Base-by-base conservation (phyloP, 768 basidiomycete species). In the Tylopilus intermedius region DNA sequence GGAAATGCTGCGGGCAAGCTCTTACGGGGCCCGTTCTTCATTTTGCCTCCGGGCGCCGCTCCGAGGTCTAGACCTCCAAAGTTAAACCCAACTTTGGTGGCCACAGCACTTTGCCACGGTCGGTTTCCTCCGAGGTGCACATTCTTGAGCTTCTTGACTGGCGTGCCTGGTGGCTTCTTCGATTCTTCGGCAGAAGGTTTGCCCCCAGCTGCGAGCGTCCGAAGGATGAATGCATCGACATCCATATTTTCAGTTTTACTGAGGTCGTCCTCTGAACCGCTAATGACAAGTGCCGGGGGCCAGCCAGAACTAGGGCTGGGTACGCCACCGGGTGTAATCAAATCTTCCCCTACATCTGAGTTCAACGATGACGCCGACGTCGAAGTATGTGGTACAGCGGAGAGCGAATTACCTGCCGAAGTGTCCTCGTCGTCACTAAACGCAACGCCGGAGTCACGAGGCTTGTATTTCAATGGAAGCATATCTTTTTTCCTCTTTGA, bases 51-150 rank as follows among this genome's bases (percentile, higher is more conserved):
- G 58, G 71, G 76, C 26, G 69, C 70, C 22, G 71, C 68, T 39
- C 53, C 61, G n/a, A 62, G 69, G 21, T 72, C 72, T 11, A 70
- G 63, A 15, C 70, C 75, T 30, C 68, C 70, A 62, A 79, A 79
- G 33, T 76, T 73, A 29, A 79, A 75, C 27, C 74, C 73, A 45
- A 88, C 81, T 66, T 86, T 88, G 58, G 76, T 68, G 13, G 88
- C 78, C 18, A 90, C 79, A 4, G 88, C 88, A 62, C 88, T 90
- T 66, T 89, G 88, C 88, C 88, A 90, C 4, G 84, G 86, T 9
- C 88, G 75, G 46, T 81, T 78, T 54, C 74, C 74, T 27, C 75
- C 72, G 33, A 84, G 70, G 62, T 79, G 75, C 38, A 78, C 76
- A 21, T 80, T 82, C 69, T 84, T 84, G 52, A 75, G 67, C 62